These are phyloP conservation scores for Alternaria triticimaculans DNA, from an alignment of 2,329 filamentous ascomycete genomes.

Conservation along the genomic window DNA sequence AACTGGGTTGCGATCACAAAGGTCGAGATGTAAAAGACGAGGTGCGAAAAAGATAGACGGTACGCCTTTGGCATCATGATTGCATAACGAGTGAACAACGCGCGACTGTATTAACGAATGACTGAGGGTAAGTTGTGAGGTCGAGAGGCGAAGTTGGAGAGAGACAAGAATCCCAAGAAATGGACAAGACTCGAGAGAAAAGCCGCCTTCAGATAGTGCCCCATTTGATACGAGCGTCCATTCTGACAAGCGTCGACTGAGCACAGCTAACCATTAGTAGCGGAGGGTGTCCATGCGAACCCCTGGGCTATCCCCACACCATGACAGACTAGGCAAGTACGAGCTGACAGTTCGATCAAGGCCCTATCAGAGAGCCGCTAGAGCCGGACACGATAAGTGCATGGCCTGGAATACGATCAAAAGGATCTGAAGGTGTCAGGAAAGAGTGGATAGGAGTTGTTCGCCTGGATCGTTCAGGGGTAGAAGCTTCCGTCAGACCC, in stretches of 20 bases:
- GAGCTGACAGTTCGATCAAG: slow-evolving; percentile 6
- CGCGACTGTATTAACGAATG: slow-evolving; percentile 13
- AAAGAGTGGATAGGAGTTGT: slow-evolving; percentile 22
- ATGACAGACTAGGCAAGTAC: slow-evolving; percentile 21
- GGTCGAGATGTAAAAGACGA: slow-evolving; percentile 38
- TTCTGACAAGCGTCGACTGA: slow-evolving; percentile 20
- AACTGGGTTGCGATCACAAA: slow-evolving; percentile 40
- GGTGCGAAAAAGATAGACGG: slow-evolving; percentile 34
- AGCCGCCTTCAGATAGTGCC: slow-evolving; percentile 11
- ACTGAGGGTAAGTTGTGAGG: slow-evolving; percentile 7
- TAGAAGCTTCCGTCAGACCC: slow-evolving; percentile 9
- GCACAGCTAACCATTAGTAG: slow-evolving; percentile 25
- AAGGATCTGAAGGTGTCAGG: slow-evolving; percentile 21
- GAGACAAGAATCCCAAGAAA: slow-evolving; percentile 25
- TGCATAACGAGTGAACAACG: slow-evolving; percentile 32
- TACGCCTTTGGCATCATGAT: slow-evolving; percentile 42
- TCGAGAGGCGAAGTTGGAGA: slow-evolving; percentile 11
- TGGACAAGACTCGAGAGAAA: slow-evolving; percentile 25
- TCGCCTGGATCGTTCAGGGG: slow-evolving; percentile 16
- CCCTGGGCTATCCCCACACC: slow-evolving; percentile 24
- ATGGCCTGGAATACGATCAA: slow-evolving; percentile 21
- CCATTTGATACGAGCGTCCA: slow-evolving; percentile 17
- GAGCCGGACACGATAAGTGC: slow-evolving; percentile 23
- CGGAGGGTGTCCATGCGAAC: slow-evolving; percentile 13
- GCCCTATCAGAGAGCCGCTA: slow-evolving; percentile 16